Evolutionary conservation across 2,329 filamentous ascomycete genomes (phyloP), one percentile per base, ranked within the genome.

Genomic region (Ceratocystis albifundus): DNA sequence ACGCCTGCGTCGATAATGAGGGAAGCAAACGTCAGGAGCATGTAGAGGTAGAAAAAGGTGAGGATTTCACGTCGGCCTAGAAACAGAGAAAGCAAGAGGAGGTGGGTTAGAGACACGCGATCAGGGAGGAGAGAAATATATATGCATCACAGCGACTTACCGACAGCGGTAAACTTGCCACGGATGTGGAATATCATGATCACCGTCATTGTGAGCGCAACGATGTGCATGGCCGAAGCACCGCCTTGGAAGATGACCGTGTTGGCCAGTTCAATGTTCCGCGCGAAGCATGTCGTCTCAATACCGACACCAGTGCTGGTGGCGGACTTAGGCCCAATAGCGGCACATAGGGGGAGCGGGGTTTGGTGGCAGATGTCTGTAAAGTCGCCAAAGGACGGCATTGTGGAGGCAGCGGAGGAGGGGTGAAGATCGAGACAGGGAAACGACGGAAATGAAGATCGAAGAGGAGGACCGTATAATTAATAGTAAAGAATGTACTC

Each of bases 241-340:
- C 92, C 94, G 73, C 87, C 90, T 77, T 97, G 87, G 75, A 99
- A 99, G 73, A 99, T 99, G 78, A 97, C 93, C 50, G 94, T 99
- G 78, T 99, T 99, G 71, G 92, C 94, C 71, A 97, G 77, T 77
- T 96, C 92, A 76, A 99, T 93, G 72, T 94, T 95, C 68, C 94
- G 87, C 68, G 94, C 89, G 78, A 93, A 97, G 80, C 94, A 99
- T 73, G 86, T 84, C 67, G 94, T 86, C 75, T 96, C 88, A 70
- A 96, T 94, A 71, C 91, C 89, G 12, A 87, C 83, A 67, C 83
- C 82, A 70, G 81, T 83, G 25, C 84, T 82, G 70, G 90, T 84
- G 44, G 82, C 80, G 36, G 85, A 85, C 71, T 88, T 84, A 59
- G 87, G 83, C 20, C 94, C 94, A 71, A 99, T 84, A 66, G 91